These are phyloP conservation scores for Bipolaris sorokiniana DNA, from an alignment of 2,329 filamentous ascomycete species.

Conservation along the genomic window DNA sequence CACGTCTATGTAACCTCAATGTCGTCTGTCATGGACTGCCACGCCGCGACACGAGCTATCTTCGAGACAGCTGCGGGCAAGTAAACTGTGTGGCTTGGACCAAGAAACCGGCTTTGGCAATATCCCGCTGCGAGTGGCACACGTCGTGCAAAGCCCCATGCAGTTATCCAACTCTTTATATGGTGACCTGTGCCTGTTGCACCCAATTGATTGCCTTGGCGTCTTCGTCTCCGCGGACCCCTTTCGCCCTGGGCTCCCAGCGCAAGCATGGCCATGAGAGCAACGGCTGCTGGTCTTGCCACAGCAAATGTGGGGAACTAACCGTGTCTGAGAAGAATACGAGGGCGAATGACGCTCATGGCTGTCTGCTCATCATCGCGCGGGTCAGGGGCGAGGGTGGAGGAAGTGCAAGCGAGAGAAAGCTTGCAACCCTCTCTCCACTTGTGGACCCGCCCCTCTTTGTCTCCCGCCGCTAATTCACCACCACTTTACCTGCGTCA, in stretches of 20 bases:
- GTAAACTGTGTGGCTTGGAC: background rate
- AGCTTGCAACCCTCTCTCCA: background rate
- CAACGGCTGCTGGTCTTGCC: background rate
- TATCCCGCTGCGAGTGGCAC: constrained; percentile 4
- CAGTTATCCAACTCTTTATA: constrained; percentile 18
- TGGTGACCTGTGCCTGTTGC: background rate
- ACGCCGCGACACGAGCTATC: constrained; percentile 10
- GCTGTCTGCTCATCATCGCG: background rate
- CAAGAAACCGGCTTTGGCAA: constrained; percentile 17
- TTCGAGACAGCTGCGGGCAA: background rate
- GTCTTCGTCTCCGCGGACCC: constrained; percentile 11
- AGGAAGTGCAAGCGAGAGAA: background rate
- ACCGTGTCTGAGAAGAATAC: background rate
- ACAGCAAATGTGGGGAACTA: background rate
- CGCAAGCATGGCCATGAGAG: background rate
- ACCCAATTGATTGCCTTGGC: constrained; percentile 2
- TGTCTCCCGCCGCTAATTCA: background rate
- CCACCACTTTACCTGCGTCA: background rate
- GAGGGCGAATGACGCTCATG: background rate
- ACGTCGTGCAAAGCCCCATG: constrained; percentile 13
- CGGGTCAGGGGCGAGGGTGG: background rate
- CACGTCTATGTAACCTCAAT: background rate
- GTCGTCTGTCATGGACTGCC: background rate
- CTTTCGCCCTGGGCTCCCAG: background rate
- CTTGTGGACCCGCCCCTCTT: background rate